A percentile compares a stretch with the other conserved stretches of the same genome.
These are phyloP conservation scores for Collybia mongolica DNA, from an alignment of 768 basidiomycete species.

Conservation along the genomic window DNA sequence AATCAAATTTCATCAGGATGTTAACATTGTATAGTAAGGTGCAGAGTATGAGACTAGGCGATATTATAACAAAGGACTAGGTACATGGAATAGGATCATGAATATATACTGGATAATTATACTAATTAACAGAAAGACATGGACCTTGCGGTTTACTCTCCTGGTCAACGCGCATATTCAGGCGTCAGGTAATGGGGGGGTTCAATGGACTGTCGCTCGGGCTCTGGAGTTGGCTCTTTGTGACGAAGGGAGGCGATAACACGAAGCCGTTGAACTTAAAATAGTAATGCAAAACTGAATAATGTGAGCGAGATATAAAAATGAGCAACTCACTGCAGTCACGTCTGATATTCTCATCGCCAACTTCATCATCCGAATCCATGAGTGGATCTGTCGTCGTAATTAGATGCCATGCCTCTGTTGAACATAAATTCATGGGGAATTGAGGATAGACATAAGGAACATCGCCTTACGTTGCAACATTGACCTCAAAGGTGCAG, in stretches of 20 bases:
- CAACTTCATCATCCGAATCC: constrained; percentile 73
- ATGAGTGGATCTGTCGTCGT: constrained; percentile 67
- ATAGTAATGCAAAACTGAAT: constrained; percentile 4
- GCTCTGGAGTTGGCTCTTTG: constrained; percentile 57
- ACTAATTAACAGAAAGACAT: constrained; percentile 3
- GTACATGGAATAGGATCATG: too few species aligned
- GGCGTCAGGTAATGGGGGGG: too few species aligned
- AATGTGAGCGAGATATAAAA: constrained; percentile 1
- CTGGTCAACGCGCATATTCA: not conserved
- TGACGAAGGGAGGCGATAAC: constrained; percentile 59
- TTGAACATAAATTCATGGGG: constrained; percentile 1
- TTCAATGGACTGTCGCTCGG: constrained; percentile 20
- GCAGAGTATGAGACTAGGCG: not conserved
- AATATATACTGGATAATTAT: constrained; percentile 15
- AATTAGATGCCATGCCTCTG: constrained; percentile 75
- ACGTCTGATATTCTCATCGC: constrained; percentile 60
- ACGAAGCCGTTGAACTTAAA: constrained; percentile 55
- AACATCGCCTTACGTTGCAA: constrained; percentile 56
- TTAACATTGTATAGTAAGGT: not conserved
- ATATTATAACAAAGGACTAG: too few species aligned
- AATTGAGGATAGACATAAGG: not conserved
- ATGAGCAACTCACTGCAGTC: constrained; percentile 56
- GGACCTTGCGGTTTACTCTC: not conserved
- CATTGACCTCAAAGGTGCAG: constrained; percentile 47
- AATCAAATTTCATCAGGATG: constrained; percentile 1